Conservation (phyloP, 1,284 basidiomycete genomes). For the Leccinum pachyderme region DNA sequence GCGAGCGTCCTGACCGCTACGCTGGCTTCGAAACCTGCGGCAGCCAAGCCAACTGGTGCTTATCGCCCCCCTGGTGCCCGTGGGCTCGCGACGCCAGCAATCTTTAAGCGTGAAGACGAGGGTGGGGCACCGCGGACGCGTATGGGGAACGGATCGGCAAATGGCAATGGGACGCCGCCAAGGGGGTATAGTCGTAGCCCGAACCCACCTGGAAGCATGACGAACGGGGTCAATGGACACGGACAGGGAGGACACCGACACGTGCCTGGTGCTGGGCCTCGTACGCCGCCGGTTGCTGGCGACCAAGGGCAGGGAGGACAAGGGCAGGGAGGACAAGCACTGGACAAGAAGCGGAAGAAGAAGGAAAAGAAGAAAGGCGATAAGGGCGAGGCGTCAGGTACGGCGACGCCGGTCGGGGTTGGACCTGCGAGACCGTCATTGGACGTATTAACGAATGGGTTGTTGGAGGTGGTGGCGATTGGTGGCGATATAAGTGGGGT, state of each 20-base stretch:
- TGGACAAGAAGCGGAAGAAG: constrained; percentile 54
- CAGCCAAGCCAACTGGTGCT: constrained; percentile 70
- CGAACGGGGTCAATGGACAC: constrained; percentile 35
- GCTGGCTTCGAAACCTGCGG: constrained; percentile 25
- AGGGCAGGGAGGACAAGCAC: constrained; percentile 23
- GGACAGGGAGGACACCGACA: constrained; percentile 38
- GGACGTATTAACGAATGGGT: constrained; percentile 34
- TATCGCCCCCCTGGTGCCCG: constrained; percentile 93
- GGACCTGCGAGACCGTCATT: constrained; percentile 36
- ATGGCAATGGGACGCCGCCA: constrained; percentile 56
- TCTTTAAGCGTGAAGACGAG: constrained; percentile 88
- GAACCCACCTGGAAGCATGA: constrained; percentile 29
- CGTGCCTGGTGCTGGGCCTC: constrained; percentile 67
- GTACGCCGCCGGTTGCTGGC: constrained; percentile 46
- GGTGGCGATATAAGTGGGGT: not conserved
- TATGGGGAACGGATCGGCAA: constrained; percentile 37
- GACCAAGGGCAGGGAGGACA: constrained; percentile 20
- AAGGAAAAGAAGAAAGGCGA: constrained; percentile 53
- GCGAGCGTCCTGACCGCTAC: constrained; percentile 49
- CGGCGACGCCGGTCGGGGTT: constrained; percentile 29
- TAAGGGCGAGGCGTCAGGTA: constrained; percentile 32
- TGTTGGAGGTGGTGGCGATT: constrained; percentile 2
- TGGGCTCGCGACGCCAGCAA: constrained; percentile 79
- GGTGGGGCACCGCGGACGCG: constrained; percentile 54
- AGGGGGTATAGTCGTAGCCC: constrained; percentile 38